Conservation (phyloP, 2,329 filamentous ascomycete species). For the Phoma sp. region DNA sequence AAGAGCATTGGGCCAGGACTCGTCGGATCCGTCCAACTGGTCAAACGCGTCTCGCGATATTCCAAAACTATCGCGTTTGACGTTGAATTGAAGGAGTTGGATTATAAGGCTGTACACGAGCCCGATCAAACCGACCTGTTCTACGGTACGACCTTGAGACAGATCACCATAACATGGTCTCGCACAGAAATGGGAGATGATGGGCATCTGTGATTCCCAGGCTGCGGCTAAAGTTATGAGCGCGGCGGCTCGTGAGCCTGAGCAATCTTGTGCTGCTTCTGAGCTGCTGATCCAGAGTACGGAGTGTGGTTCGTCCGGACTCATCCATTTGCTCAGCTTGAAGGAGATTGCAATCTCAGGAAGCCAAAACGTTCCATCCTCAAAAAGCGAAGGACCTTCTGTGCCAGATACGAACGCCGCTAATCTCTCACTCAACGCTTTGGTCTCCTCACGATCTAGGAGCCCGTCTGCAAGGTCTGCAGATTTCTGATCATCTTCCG, state of each 20-base stretch:
- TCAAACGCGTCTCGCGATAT: background rate
- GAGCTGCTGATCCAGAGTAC: background rate
- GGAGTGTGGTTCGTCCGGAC: background rate
- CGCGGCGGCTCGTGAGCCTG: background rate
- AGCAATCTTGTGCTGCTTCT: background rate
- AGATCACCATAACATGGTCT: conserved; percentile 7
- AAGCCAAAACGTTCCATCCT: background rate
- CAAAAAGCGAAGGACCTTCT: background rate
- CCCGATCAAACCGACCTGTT: conserved; percentile 21
- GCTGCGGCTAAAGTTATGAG: conserved; percentile 3
- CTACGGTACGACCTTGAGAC: background rate
- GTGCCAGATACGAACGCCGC: background rate
- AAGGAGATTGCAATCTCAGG: background rate
- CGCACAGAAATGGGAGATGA: conserved; percentile 25
- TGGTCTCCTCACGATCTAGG: background rate
- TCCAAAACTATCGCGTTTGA: background rate
- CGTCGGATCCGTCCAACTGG: conserved; percentile 4
- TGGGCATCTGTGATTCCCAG: conserved; percentile 19
- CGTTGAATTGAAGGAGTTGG: conserved; percentile 22
- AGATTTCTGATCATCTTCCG: background rate
- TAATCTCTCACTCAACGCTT: background rate
- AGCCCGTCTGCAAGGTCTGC: background rate
- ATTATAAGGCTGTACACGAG: conserved; percentile 21
- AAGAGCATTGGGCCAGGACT: conserved; percentile 4
- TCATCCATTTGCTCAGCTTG: background rate